phyloP scores from a whole-genome alignment of 805 yeast species.

The Saturnispora bothae region DNA sequence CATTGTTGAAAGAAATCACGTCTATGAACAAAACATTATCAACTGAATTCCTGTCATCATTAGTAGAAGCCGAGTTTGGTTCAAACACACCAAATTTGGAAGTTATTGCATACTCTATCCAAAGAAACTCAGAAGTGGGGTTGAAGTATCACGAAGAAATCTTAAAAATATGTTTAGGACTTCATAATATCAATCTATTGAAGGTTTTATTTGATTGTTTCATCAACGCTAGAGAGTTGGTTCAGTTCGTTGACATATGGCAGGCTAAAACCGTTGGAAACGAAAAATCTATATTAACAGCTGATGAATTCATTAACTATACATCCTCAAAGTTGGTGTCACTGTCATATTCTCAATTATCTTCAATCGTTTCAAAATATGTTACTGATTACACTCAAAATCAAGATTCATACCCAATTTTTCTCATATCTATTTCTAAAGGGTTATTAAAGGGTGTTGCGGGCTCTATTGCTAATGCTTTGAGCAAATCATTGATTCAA shows the following conservation, averaged over 20 bases:
- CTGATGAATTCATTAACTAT: constrained; percentile 25
- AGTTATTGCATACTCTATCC: constrained; percentile 37
- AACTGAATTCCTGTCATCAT: constrained; percentile 34
- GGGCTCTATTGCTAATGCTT: constrained; percentile 23
- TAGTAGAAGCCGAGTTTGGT: constrained; percentile 27
- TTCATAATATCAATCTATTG: constrained; percentile 1
- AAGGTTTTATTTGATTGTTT: constrained; percentile 29
- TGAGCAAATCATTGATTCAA: constrained; percentile 15
- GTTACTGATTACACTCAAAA: constrained; percentile 10
- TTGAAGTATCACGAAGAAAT: constrained; percentile 31
- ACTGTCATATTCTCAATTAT: constrained; percentile 40
- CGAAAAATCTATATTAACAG: constrained; percentile 8
- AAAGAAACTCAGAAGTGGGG: constrained; percentile 52
- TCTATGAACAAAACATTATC: constrained; percentile 44
- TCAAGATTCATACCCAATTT: constrained; percentile 11
- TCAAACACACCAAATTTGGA: constrained; percentile 26
- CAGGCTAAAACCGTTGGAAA: constrained; percentile 14
- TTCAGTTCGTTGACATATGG: constrained; percentile 40
- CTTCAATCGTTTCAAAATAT: constrained; percentile 18
- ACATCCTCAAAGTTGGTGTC: constrained; percentile 33
- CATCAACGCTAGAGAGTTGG: constrained; percentile 48
- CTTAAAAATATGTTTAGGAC: constrained; percentile 13
- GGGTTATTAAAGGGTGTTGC: constrained; percentile 31
- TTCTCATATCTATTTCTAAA: constrained; percentile 24
- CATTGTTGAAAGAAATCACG: constrained; percentile 37